phyloP scores from a whole-genome alignment of 192 early-diverging fungal species.

The Linnemannia hyalina region DNA sequence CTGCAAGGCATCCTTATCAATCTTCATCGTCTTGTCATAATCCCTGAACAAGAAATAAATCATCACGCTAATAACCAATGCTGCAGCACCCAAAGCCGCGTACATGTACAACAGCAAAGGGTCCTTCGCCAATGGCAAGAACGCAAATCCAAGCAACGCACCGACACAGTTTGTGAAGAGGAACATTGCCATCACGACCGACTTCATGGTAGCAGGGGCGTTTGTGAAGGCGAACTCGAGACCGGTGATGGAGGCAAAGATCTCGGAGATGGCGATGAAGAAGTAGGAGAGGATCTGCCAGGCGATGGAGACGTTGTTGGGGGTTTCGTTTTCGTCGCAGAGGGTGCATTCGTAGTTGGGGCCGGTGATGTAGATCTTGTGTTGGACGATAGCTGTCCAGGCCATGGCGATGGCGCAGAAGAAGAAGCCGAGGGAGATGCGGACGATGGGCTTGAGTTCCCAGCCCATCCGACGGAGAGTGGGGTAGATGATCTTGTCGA shows the following conservation, averaged over 20 bases:
- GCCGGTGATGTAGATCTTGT: conserved; percentile 67
- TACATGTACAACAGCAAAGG: conserved; percentile 76
- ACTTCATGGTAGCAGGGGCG: conserved; percentile 74
- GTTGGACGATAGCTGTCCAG: conserved; percentile 73
- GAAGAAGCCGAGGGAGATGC: conserved; percentile 78
- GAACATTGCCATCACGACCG: conserved; percentile 80
- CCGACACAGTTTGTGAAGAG: conserved; percentile 70
- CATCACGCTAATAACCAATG: conserved; percentile 14
- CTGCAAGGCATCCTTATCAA: conserved; percentile 29
- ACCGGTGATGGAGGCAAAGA: conserved; percentile 77
- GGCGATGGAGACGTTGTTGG: conserved; percentile 70
- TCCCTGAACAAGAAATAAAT: conserved; percentile 30
- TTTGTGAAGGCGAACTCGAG: conserved; percentile 78
- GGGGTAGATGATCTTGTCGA: conserved; percentile 75
- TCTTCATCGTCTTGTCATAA: conserved; percentile 43
- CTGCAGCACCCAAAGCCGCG: conserved; percentile 61
- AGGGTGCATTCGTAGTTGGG: conserved; percentile 67
- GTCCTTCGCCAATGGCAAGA: conserved; percentile 69
- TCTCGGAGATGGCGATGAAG: conserved; percentile 74
- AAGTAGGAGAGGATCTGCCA: conserved; percentile 71
- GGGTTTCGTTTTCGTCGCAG: conserved; percentile 39
- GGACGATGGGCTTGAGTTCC: conserved; percentile 69
- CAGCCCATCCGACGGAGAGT: conserved; percentile 63
- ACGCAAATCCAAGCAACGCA: conserved; percentile 66
- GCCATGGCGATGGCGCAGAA: conserved; percentile 69